Evolutionary conservation across 805 yeast genomes (phyloP).

Genomic region (Teunomyces lycoperdinae): DNA sequence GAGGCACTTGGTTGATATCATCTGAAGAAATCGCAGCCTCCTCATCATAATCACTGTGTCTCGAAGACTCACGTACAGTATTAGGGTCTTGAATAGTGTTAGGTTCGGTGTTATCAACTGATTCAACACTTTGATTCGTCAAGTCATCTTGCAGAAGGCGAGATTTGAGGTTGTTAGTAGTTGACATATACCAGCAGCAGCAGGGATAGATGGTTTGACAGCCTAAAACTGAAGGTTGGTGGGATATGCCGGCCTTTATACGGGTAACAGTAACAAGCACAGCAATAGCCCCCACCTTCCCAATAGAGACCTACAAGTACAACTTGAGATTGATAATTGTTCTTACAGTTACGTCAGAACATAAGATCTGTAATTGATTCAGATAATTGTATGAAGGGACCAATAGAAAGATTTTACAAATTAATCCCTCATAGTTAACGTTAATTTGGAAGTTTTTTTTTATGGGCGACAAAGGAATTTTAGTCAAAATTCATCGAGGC

Average conservation of each 20-base stretch:
- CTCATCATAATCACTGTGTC: constrained; percentile 7
- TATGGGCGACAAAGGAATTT: background rate
- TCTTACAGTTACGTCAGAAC: background rate
- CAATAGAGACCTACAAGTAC: background rate
- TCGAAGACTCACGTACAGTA: background rate
- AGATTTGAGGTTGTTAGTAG: constrained; percentile 2
- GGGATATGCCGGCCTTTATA: background rate
- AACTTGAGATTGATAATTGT: no score
- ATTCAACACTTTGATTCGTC: constrained; percentile 14
- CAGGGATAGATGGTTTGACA: background rate
- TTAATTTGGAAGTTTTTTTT: background rate
- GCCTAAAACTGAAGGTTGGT: no score
- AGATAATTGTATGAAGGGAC: background rate
- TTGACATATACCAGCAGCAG: background rate
- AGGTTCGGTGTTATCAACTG: constrained; percentile 17
- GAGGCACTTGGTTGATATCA: background rate
- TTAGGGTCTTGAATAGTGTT: constrained; percentile 4
- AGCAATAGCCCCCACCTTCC: background rate
- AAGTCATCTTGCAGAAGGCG: constrained; percentile 8
- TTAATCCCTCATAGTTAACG: constrained; percentile 4
- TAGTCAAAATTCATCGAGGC: background rate
- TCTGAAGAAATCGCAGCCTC: constrained; percentile 8
- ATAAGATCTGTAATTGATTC: background rate
- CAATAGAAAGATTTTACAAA: background rate
- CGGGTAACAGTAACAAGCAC: background rate